A percentile compares a stretch with the other conserved stretches of the same genome.
phyloP scores from a whole-genome alignment of 1,284 basidiomycete species.

The Marasmius fiardii region DNA sequence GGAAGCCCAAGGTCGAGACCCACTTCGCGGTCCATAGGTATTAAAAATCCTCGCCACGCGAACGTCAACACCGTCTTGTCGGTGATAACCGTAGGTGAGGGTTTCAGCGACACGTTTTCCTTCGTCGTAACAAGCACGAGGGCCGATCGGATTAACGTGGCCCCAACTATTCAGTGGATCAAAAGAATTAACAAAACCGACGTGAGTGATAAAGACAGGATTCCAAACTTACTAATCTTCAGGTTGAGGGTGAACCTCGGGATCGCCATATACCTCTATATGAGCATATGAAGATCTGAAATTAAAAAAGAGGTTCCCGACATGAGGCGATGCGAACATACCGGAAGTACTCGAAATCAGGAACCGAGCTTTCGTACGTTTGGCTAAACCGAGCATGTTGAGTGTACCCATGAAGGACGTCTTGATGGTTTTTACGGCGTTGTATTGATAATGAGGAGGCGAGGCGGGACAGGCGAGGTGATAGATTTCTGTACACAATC shows the following conservation, averaged over 20 bases:
- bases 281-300: conserved; percentile 13
- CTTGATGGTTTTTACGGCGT: conserved; percentile 96
- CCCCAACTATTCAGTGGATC: conserved; percentile 75
- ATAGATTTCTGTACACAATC: conserved; percentile 88
- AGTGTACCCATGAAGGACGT: conserved; percentile 97
- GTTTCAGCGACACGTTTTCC: conserved; percentile 96
- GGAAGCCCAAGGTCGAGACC: too few relatives aligned
- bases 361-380: conserved; percentile 96
- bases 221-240: conserved; percentile 89
- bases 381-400: conserved; percentile 98
- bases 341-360: conserved; percentile 92
- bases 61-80: conserved; percentile 93
- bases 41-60: conserved; percentile 97
- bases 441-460: conserved; percentile 93
- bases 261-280: conserved; percentile 94
- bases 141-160: conserved; percentile 96
- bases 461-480: conserved; percentile 96
- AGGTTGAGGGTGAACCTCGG: conserved; percentile 93
- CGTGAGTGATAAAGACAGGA: conserved; percentile 14
- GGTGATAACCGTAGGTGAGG: conserved; percentile 90
- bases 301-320: too few relatives aligned
- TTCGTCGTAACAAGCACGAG: conserved; percentile 97
- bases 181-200: neutral
- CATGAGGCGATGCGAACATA: conserved; percentile 27
- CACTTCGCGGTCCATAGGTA: conserved; percentile 59